A percentile compares a stretch with the other conserved stretches of the same genome.
Conservation (phyloP, 169 alveolate genomes). For the Cryptosporidium tyzzeri region DNA sequence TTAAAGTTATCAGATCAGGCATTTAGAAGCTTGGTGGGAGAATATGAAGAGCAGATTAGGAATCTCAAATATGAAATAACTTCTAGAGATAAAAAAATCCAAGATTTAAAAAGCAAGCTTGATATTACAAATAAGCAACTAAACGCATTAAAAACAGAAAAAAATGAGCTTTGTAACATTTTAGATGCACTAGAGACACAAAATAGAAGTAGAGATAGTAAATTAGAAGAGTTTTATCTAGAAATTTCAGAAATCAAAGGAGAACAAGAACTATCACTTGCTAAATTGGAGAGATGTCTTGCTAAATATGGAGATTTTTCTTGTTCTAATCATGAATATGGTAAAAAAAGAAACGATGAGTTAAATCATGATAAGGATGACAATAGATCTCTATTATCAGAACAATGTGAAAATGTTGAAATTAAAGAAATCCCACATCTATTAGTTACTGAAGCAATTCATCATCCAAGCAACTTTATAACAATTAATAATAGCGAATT, state of each 20-base stretch:
- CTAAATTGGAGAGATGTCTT: conserved; percentile 21
- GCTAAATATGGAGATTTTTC: not conserved
- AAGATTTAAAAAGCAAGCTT: conserved; percentile 30
- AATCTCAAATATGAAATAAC: conserved; percentile 19
- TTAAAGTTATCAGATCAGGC: conserved; percentile 58
- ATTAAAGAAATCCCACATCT: conserved; percentile 38
- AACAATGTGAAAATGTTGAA: conserved; percentile 55
- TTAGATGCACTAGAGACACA: conserved; percentile 13
- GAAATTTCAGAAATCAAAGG: conserved; percentile 38
- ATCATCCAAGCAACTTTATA: conserved; percentile 48
- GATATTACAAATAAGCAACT: conserved; percentile 25
- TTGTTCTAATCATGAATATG: not conserved
- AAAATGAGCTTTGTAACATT: conserved; percentile 19
- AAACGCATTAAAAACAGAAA: conserved; percentile 26
- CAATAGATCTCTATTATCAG: conserved; percentile 5
- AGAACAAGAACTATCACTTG: conserved; percentile 12
- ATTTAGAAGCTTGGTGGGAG: conserved; percentile 19
- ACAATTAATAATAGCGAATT: not conserved
- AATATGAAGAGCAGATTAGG: conserved; percentile 37
- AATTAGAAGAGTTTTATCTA: not conserved
- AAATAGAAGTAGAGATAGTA: conserved; percentile 17
- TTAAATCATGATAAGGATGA: conserved; percentile 1
- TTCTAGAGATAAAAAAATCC: conserved; percentile 37
- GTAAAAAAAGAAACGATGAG: not conserved
- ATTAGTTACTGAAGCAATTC: conserved; percentile 23